Evolutionary conservation across 345 rosid genomes (phyloP).

Genomic region (Eucalyptus victrix): DNA sequence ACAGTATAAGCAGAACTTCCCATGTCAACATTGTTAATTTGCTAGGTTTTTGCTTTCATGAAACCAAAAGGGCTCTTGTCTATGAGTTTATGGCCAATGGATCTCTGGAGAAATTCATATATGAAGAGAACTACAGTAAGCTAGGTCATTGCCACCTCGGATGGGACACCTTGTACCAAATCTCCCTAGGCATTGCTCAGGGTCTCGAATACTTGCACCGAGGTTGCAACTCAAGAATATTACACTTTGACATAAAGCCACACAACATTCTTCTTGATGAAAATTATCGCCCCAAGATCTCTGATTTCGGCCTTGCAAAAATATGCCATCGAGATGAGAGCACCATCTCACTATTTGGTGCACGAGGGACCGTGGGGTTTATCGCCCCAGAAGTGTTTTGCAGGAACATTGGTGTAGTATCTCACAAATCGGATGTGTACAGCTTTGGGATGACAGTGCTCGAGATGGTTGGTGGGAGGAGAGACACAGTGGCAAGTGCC

Average conservation of each 20-base stretch:
- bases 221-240: not conserved
- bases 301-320: not conserved
- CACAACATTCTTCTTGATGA: conserved; percentile 2
- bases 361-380: conserved; percentile 20
- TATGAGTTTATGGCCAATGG: conserved; percentile 24
- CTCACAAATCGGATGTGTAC: not conserved
- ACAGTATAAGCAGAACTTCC: conserved; percentile 41
- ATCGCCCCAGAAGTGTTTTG: conserved; percentile 2
- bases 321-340: conserved; percentile 10
- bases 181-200: not conserved
- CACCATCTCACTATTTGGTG: conserved; percentile 3
- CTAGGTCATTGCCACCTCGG: not conserved
- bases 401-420: not conserved
- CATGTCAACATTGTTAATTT: conserved; percentile 25
- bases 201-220: not conserved
- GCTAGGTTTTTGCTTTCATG: conserved; percentile 10
- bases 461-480: not conserved
- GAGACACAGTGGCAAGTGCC: not conserved
- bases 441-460: not conserved
- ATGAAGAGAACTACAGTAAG: not conserved
- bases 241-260: not conserved
- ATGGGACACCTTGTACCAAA: conserved; percentile 7
- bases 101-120: conserved; percentile 19
- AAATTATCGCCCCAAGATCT: not conserved
- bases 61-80: conserved; percentile 3